Evolutionary conservation across 2,329 filamentous ascomycete genomes (phyloP).

Genomic region (Scopulariopsis brevicaulis): DNA sequence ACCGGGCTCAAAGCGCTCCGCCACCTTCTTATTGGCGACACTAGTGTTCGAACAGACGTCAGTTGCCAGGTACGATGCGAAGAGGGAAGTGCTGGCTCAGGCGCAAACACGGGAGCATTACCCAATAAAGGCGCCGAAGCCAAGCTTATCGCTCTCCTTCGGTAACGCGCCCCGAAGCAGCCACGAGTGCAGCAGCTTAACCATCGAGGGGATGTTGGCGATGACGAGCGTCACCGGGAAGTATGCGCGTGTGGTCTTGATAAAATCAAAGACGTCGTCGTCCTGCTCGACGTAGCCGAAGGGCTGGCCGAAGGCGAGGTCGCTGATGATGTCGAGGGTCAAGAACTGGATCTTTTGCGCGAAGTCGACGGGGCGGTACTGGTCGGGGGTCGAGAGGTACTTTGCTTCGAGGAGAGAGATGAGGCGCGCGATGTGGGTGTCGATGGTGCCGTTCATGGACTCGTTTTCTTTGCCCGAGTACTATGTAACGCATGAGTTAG

Average conservation of each 20-base stretch:
- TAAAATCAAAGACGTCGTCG: conserved; percentile 34
- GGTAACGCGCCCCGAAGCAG: conserved; percentile 28
- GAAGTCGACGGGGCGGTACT: conserved; percentile 32
- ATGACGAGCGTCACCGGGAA: conserved; percentile 31
- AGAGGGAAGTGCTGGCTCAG: conserved; percentile 3
- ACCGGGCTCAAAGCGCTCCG: conserved; percentile 28
- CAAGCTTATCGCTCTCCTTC: conserved; percentile 24
- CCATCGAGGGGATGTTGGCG: conserved; percentile 27
- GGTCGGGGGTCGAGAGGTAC: conserved; percentile 22
- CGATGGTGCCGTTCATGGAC: conserved; percentile 33
- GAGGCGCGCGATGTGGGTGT: conserved; percentile 30
- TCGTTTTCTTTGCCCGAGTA: conserved; percentile 41
- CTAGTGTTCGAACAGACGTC: conserved; percentile 8
- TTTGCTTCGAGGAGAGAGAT: conserved; percentile 33
- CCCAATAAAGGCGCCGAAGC: conserved; percentile 25
- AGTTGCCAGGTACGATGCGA: not conserved
- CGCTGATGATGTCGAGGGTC: conserved; percentile 43
- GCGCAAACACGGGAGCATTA: conserved; percentile 13
- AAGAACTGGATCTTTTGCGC: conserved; percentile 37
- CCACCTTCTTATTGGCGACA: conserved; percentile 31
- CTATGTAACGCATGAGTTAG: conserved; percentile 28
- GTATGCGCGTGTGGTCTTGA: conserved; percentile 27
- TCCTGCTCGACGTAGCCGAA: conserved; percentile 37
- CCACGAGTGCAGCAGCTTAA: conserved; percentile 26
- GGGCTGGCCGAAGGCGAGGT: conserved; percentile 35